Evolutionary conservation across 2,329 filamentous ascomycete species (phyloP).

Genomic region (Biscogniauxia marginata): DNA sequence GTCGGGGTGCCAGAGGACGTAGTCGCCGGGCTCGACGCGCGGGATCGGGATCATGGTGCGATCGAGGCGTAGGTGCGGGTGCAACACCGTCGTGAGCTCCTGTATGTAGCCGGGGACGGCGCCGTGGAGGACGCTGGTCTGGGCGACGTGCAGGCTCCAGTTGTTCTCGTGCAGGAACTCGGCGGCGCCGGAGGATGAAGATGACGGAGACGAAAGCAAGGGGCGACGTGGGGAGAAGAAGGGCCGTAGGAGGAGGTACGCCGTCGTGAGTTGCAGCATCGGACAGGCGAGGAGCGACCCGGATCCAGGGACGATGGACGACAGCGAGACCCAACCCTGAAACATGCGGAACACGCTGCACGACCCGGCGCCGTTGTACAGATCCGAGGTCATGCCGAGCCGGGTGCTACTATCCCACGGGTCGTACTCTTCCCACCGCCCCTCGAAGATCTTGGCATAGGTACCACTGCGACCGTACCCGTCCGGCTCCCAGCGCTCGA

Average conservation of each 20-base stretch:
- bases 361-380: slow-evolving; percentile 79
- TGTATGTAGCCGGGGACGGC: slow-evolving; percentile 66
- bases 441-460: slow-evolving; percentile 72
- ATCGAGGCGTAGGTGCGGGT: slow-evolving; percentile 67
- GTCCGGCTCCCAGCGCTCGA: slow-evolving; percentile 71
- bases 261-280: slow-evolving; percentile 69
- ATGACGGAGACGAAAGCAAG: neutral
- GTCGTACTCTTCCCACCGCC: slow-evolving; percentile 78
- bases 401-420: slow-evolving; percentile 75
- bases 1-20: slow-evolving; percentile 82
- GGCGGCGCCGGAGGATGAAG: slow-evolving; percentile 27
- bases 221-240: slow-evolving; percentile 64
- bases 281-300: slow-evolving; percentile 82
- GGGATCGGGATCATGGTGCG: slow-evolving; percentile 71
- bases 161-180: slow-evolving; percentile 53
- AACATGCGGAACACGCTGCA: slow-evolving; percentile 85
- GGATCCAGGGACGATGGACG: slow-evolving; percentile 65
- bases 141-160: slow-evolving; percentile 51
- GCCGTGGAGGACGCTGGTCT: slow-evolving; percentile 65
- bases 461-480: slow-evolving; percentile 67
- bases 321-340: slow-evolving; percentile 87
- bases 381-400: slow-evolving; percentile 65
- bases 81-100: slow-evolving; percentile 61
- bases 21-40: slow-evolving; percentile 67
- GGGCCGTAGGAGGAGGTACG: slow-evolving; percentile 77